These are phyloP conservation scores for Podospora pseudopauciseta DNA, from an alignment of 495 filamentous ascomycete species.

Conservation along the genomic window DNA sequence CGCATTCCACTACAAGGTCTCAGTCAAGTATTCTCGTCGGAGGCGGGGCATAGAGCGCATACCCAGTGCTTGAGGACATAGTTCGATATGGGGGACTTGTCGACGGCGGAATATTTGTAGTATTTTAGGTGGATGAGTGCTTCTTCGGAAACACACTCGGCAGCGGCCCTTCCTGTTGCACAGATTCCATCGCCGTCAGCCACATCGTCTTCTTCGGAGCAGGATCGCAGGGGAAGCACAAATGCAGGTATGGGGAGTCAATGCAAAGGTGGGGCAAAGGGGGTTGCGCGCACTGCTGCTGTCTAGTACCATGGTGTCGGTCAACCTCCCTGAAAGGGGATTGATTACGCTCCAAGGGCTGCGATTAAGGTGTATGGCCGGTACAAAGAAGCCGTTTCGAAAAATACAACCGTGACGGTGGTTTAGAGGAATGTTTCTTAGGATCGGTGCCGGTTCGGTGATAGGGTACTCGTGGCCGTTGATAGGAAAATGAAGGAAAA, in stretches of 20 bases:
- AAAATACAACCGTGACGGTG: neutral
- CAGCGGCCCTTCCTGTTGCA: constrained; percentile 44
- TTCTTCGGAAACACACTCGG: constrained; percentile 58
- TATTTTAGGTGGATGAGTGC: constrained; percentile 77
- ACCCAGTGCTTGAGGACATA: constrained; percentile 96
- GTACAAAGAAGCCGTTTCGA: neutral
- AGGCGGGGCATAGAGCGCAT: constrained; percentile 36
- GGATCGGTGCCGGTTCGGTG: neutral
- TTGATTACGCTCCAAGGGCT: neutral
- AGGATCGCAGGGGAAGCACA: neutral
- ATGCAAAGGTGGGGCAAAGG: constrained; percentile 15
- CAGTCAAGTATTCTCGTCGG: constrained; percentile 2
- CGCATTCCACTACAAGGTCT: constrained; percentile 77
- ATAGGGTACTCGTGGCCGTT: neutral
- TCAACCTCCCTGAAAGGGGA: neutral
- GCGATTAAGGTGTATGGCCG: neutral
- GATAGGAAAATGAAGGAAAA: neutral
- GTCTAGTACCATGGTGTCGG: constrained; percentile 36
- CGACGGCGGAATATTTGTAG: constrained; percentile 95
- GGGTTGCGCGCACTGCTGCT: constrained; percentile 38
- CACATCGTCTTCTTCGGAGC: neutral
- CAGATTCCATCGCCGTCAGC: constrained; percentile 7
- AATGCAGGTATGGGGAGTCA: constrained; percentile 10
- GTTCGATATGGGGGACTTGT: constrained; percentile 90
- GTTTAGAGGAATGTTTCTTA: neutral